Conservation (phyloP, 2,329 filamentous ascomycete species). For the Orbilia ellipsospora region DNA sequence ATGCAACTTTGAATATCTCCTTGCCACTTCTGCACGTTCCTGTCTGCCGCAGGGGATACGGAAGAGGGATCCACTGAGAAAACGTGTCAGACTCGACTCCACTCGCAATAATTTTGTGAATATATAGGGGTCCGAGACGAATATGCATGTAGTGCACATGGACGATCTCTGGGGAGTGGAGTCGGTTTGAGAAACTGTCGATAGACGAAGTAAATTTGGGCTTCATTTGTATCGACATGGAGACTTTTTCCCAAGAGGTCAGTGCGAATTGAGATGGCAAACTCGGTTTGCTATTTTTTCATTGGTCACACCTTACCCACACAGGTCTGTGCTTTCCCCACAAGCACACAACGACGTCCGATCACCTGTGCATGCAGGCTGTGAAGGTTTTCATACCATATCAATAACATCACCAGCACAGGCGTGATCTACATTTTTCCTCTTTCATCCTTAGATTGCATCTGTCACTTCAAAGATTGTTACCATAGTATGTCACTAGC, state of each 20-base stretch:
- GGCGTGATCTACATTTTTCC: slow-evolving; percentile 10
- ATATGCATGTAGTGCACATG: too few species aligned
- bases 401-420: not conserved
- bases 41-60: not conserved
- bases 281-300: slow-evolving; percentile 27
- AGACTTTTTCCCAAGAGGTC: slow-evolving; percentile 11
- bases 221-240: too few species aligned
- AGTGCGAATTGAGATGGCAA: slow-evolving; percentile 38
- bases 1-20: not conserved
- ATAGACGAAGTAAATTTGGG: slow-evolving; percentile 31
- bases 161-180: not conserved
- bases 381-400: not conserved
- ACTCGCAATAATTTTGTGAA: too few species aligned
- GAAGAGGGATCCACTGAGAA: not conserved
- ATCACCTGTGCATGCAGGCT: not conserved
- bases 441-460: slow-evolving; percentile 21
- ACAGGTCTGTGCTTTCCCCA: slow-evolving; percentile 1
- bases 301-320: not conserved
- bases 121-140: too few species aligned
- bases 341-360: not conserved
- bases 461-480: slow-evolving; percentile 9
- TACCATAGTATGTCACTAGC: not conserved
- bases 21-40: not conserved
- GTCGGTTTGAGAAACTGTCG: slow-evolving; percentile 5
- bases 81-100: not conserved